Base-by-base conservation (phyloP, 495 filamentous ascomycete genomes). In the Aeminium ludgeri region DNA sequence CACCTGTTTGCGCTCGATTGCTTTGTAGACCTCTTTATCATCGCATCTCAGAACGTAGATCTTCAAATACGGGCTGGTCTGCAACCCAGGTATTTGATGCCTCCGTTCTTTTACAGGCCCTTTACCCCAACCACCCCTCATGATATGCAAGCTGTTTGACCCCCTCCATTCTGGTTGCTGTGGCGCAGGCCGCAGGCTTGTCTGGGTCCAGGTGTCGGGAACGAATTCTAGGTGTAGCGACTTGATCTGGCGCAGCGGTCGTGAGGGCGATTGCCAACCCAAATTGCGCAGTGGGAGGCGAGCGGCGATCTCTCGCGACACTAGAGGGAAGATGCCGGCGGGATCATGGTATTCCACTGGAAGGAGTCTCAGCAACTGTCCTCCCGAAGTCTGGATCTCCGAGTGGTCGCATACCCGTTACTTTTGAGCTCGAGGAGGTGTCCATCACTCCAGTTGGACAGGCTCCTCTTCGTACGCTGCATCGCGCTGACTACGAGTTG, bases 1-100 rank as follows among this genome's bases (percentile, higher is more conserved):
- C 28, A 96, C 63, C 45, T 76, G 67, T 55, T 82, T 77, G 43
- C 85, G 69, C 6, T 82, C 74, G 2, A 72, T 73, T 0, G 72
- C 62, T 61, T 91, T 95, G 63, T 97, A 97, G 2, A 73, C 76
- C 23, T 96, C 89, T 48, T 85, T 86, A 54, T 97, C 89, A 61
- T 93, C 86, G 58, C 89, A 94, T 45, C 85, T 69, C 33, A 96
- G 69, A 6, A 97, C 60, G 48, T 81, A 80, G 17, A 97, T 63
- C 59, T 94, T 95, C 49, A 97, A 64, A 59, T 96, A 97, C 6
- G 89, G 87, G 2, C 87, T 96, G 44, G 85, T 82, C 10, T 87
- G 78, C 23, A 97, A 64, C 10, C 89, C 89, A 1, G 89, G 89
- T 34, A 97, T 95, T 59, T 97, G 89, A 54, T 97, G 89, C 23